Evolutionary conservation across 768 basidiomycete species (phyloP).

Genomic region (Suillus placidus): DNA sequence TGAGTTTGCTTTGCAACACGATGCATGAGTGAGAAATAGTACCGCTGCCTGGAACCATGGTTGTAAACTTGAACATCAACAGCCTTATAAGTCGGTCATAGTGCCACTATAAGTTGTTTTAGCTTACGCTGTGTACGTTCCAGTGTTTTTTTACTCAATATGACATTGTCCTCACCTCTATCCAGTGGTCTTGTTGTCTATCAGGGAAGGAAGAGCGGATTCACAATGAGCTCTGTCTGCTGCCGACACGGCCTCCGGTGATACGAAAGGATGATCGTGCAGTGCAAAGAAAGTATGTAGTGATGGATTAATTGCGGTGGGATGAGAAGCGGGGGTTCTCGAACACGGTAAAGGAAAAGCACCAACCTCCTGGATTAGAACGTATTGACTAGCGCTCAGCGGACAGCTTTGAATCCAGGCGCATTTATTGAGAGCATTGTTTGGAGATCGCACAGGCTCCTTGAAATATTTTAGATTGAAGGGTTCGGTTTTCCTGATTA

Average conservation of each 20-base stretch:
- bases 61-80: not conserved
- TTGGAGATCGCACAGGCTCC: not conserved
- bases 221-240: constrained; percentile 44
- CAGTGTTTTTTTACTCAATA: not conserved
- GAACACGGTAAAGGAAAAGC: not conserved
- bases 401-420: not conserved
- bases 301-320: not conserved
- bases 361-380: not conserved
- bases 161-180: not conserved
- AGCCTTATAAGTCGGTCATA: not conserved
- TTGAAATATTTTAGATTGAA: not conserved
- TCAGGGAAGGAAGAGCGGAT: constrained; percentile 50
- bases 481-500: not conserved
- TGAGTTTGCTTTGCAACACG: not conserved
- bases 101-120: not conserved
- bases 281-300: constrained; percentile 3
- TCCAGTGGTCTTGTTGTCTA: constrained; percentile 54
- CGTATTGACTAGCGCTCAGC: not conserved
- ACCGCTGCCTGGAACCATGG: not conserved
- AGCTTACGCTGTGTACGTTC: constrained; percentile 34
- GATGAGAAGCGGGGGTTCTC: not conserved
- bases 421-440: not conserved
- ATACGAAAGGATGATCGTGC: not conserved
- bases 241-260: not conserved
- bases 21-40: not conserved